Conservation (phyloP, 495 filamentous ascomycete species). For the Xylaria telfairii region DNA sequence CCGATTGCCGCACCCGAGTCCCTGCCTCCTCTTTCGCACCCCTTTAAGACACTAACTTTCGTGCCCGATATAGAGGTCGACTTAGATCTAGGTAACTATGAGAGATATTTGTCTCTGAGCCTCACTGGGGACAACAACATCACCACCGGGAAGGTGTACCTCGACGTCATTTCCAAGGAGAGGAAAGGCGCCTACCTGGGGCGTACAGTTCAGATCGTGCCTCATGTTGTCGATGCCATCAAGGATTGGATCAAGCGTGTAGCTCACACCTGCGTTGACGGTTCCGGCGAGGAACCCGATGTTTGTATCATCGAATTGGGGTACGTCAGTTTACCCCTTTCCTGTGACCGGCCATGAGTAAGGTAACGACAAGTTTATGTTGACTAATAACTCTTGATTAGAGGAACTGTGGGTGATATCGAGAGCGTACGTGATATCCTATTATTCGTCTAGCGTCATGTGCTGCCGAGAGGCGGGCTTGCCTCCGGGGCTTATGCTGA, state of each 20-base stretch:
- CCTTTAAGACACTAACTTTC: neutral
- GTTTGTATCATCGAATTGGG: conserved; percentile 73
- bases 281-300: conserved; percentile 80
- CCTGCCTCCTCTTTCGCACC: neutral
- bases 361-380: neutral
- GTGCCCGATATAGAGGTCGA: conserved; percentile 81
- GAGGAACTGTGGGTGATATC: conserved; percentile 70
- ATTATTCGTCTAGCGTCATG: neutral
- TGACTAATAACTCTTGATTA: conserved; percentile 11
- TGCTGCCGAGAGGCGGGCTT: neutral
- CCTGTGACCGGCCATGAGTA: too few relatives aligned
- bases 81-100: conserved; percentile 96
- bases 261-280: conserved; percentile 84
- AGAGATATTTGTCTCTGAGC: conserved; percentile 67
- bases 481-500: conserved; percentile 1
- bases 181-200: conserved; percentile 86
- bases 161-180: conserved; percentile 78
- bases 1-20: conserved; percentile 34
- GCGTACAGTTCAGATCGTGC: conserved; percentile 91
- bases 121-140: conserved; percentile 86
- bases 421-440: conserved; percentile 60
- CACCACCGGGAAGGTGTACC: conserved; percentile 94
- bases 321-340: conserved; percentile 15
- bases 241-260: conserved; percentile 93
- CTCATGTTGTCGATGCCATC: conserved; percentile 88